A percentile compares a stretch with the other conserved stretches of the same genome.
These are phyloP conservation scores for Ophiostoma quercus DNA, from an alignment of 2,329 filamentous ascomycete genomes.

Conservation along the genomic window DNA sequence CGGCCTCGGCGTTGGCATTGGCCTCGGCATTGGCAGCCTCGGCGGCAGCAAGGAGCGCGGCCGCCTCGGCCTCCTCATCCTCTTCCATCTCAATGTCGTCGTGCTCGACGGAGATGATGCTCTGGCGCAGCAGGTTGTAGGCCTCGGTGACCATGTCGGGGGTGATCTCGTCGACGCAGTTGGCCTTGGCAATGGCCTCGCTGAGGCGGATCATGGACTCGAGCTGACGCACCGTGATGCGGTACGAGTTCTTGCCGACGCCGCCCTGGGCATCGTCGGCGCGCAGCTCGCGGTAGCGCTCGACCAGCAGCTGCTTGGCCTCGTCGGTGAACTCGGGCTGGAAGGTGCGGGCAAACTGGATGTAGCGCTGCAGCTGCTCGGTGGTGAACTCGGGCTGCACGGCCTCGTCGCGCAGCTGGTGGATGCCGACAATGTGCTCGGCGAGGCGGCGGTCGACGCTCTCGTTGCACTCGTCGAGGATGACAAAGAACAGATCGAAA, in stretches of 20 bases:
- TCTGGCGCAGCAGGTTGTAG: conserved; percentile 83
- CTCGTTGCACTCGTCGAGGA: conserved; percentile 95
- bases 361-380: conserved; percentile 93
- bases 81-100: conserved; percentile 95
- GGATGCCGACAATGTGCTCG: conserved; percentile 88
- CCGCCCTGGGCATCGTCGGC: conserved; percentile 92
- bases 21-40: conserved; percentile 43
- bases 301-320: conserved; percentile 77
- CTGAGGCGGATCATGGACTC: conserved; percentile 93
- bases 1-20: conserved; percentile 40
- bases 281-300: conserved; percentile 92
- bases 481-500: conserved; percentile 98
- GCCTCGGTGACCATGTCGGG: conserved; percentile 85
- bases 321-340: conserved; percentile 86
- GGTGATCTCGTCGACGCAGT: conserved; percentile 86
- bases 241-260: conserved; percentile 89
- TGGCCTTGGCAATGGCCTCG: conserved; percentile 97
- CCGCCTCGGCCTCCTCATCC: conserved; percentile 43
- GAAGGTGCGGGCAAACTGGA: conserved; percentile 92
- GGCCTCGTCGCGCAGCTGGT: conserved; percentile 86
- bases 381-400: conserved; percentile 92
- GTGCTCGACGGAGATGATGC: conserved; percentile 96
- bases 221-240: conserved; percentile 92
- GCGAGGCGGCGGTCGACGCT: conserved; percentile 83
- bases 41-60: conserved; percentile 18